Evolutionary conservation across 2,329 filamentous ascomycete genomes (phyloP), one percentile per base, ranked within the genome.

Genomic region (Aspergillus ibericus): DNA sequence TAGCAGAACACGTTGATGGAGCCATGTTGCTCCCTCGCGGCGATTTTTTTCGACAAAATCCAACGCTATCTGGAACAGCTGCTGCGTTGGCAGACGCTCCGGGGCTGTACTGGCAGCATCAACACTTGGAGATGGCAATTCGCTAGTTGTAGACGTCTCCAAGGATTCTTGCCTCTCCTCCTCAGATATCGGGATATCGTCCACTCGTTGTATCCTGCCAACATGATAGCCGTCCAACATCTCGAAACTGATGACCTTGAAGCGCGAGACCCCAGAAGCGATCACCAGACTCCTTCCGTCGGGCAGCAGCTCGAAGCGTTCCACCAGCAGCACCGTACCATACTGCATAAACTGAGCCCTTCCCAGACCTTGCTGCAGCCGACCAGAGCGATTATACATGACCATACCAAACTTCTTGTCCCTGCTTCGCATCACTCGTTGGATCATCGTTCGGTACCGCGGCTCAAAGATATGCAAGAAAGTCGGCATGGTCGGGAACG

Each of bases 391-490:
- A 64, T 88, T 90, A 62, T 87, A 87, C 69, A 91, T 83, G 16
- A 96, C 83, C 90, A 96, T 96, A 22, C 93, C 93, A 69, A 97
- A 96, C 22, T 86, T 90, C 13, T 85, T 81, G 60, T 89, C 85
- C 0, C 87, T 86, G 56, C 68, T 79, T 62, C 92, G 88, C 54
- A 96, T 79, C 0, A 86, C 89, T 35, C 92, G 85, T 48, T 89
- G 84, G 36, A 96, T 88, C 91, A 96, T 95, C n/a, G 95, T 81
- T 7, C 91, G 86, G 71, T 96, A 96, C 6, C 90, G 84, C n/a
- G 91, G 90, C 72, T 96, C 93, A 70, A 96, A 96, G n/a, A 97
- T 85, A 67, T 96, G 90, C 3, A 96, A 79, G 65, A 95, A 95
- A 0, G 91, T 93, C 0, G 89, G 91, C 85, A 93, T 92, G 1